phyloP scores from a whole-genome alignment of 805 yeast genomes.

The Pichia heedii region DNA sequence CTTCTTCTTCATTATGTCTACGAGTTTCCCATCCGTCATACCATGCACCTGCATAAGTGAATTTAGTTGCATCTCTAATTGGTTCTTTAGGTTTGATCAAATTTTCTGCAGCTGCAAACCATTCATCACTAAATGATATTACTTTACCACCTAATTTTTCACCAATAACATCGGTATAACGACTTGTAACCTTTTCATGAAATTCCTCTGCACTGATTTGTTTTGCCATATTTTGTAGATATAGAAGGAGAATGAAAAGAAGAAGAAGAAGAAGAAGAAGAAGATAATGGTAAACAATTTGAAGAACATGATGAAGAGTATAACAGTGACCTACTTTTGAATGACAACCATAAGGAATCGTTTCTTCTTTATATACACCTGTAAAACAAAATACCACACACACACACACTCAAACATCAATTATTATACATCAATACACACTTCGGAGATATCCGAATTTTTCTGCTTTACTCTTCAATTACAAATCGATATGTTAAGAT shows the following conservation, averaged over 20 bases:
- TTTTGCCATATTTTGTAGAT: conserved; percentile 4
- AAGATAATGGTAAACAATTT: conserved; percentile 3
- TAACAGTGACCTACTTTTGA: too few relatives aligned
- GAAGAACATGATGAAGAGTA: background rate
- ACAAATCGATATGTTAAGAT: background rate
- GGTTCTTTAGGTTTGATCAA: conserved; percentile 76
- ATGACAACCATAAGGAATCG: too few relatives aligned
- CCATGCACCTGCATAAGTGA: conserved; percentile 88
- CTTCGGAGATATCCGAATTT: too few relatives aligned
- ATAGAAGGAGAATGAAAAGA: too few relatives aligned
- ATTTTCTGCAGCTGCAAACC: conserved; percentile 92
- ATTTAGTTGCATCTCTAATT: conserved; percentile 69
- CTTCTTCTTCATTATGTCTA: conserved; percentile 76
- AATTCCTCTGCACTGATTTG: conserved; percentile 31
- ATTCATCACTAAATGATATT: conserved; percentile 69
- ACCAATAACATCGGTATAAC: conserved; percentile 73
- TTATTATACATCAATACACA: too few relatives aligned
- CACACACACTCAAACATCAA: too few relatives aligned
- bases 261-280: too few relatives aligned
- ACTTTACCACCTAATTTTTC: conserved; percentile 76
- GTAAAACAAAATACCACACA: too few relatives aligned
- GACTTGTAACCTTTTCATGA: conserved; percentile 37
- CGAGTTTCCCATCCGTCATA: conserved; percentile 99
- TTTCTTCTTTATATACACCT: too few relatives aligned
- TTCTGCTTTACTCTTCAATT: background rate